phyloP scores from a whole-genome alignment of 2,329 filamentous ascomycete genomes.

The Diaporthe helianthi region DNA sequence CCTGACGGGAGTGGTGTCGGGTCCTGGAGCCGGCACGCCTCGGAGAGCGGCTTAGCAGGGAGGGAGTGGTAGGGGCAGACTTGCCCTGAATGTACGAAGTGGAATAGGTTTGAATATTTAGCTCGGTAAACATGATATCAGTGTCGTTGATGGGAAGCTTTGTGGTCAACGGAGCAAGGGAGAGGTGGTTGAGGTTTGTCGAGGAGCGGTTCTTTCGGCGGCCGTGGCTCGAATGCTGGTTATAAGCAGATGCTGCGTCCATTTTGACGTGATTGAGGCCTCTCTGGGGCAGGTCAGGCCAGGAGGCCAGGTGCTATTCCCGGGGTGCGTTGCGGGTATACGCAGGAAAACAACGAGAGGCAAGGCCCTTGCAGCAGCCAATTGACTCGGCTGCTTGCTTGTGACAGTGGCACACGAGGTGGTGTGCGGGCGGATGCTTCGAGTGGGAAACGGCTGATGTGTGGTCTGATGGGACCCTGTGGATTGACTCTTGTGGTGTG shows the following conservation, averaged over 20 bases:
- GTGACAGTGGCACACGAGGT: conserved; percentile 1
- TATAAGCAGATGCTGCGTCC: conserved; percentile 62
- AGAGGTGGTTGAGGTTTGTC: conserved; percentile 65
- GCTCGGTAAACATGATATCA: conserved; percentile 52
- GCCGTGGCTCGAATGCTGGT: conserved; percentile 63
- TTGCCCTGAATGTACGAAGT: conserved; percentile 67
- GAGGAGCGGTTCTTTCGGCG: conserved; percentile 66
- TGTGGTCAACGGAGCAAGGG: conserved; percentile 69
- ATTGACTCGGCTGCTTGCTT: conserved; percentile 16
- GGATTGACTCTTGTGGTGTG: conserved; percentile 23
- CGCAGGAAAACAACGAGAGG: neutral
- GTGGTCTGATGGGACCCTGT: conserved; percentile 29
- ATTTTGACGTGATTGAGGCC: conserved; percentile 45
- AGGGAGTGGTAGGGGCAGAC: conserved; percentile 69
- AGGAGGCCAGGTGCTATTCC: neutral
- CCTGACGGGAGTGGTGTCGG: conserved; percentile 51
- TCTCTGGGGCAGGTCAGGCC: neutral
- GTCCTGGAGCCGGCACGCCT: conserved; percentile 52
- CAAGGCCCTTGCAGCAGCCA: neutral
- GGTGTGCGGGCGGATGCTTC: neutral
- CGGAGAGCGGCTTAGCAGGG: conserved; percentile 65
- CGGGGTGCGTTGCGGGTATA: neutral
- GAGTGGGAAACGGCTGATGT: conserved; percentile 29
- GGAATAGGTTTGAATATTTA: conserved; percentile 40
- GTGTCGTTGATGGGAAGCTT: conserved; percentile 65